Percentiles rank a stretch among this genome's conserved stretches.
Conservation (phyloP, 768 basidiomycete species). For the Xerocomellus chrysenteron region DNA sequence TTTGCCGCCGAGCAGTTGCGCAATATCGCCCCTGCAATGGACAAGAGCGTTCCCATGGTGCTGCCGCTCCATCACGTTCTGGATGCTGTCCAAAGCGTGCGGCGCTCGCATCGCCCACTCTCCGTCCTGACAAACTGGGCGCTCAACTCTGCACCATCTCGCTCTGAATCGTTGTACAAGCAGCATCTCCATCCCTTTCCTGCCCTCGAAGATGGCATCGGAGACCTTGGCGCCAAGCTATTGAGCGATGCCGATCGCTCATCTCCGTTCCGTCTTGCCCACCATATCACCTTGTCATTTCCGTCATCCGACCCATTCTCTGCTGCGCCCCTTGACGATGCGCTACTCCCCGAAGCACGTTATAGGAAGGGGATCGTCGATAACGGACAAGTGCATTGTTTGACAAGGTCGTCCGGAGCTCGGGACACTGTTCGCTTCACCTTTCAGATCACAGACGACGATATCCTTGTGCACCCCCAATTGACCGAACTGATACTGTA, state of each 20-base stretch:
- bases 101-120: constrained; percentile 48
- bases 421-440: constrained; percentile 19
- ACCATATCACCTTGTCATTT: constrained; percentile 41
- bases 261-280: constrained; percentile 34
- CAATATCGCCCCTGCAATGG: constrained; percentile 11
- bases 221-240: constrained; percentile 15
- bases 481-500: neutral
- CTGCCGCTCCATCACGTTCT: constrained; percentile 48
- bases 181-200: constrained; percentile 56
- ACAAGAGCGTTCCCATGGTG: constrained; percentile 4
- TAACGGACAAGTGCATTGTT: constrained; percentile 24
- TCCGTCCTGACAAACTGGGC: constrained; percentile 66
- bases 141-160: constrained; percentile 32
- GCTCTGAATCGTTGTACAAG: constrained; percentile 36
- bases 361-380: constrained; percentile 19
- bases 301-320: constrained; percentile 14
- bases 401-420: constrained; percentile 29
- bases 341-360: constrained; percentile 15
- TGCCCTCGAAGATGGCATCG: constrained; percentile 15
- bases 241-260: constrained; percentile 10
- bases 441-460: constrained; percentile 25
- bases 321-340: constrained; percentile 16
- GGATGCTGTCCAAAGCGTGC: constrained; percentile 48
- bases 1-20: constrained; percentile 57
- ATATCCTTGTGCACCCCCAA: constrained; percentile 8